These are phyloP conservation scores for Aspergillus bridgeri DNA, from an alignment of 495 filamentous ascomycete genomes.

Conservation along the genomic window DNA sequence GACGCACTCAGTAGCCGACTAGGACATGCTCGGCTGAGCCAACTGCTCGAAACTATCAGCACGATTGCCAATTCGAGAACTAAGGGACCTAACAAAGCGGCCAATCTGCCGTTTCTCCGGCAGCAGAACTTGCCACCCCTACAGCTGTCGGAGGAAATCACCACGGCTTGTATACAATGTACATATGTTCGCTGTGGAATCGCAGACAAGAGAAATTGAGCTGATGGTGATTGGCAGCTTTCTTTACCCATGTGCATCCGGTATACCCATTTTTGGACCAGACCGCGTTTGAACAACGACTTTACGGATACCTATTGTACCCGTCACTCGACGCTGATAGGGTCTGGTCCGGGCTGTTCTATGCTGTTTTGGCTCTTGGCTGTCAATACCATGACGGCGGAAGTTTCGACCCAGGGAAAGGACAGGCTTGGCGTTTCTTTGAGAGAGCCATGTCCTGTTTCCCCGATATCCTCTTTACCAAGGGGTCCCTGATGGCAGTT, in stretches of 20 bases:
- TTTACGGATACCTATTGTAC: not conserved
- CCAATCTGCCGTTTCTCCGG: not conserved
- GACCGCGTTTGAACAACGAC: constrained; percentile 8
- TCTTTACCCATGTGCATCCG: constrained; percentile 17
- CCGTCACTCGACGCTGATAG: constrained; percentile 5
- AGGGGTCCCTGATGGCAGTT: constrained; percentile 13
- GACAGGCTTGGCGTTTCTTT: constrained; percentile 18
- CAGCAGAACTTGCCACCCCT: not conserved
- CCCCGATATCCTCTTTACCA: constrained; percentile 10
- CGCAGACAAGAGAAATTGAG: not conserved
- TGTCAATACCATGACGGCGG: constrained; percentile 21
- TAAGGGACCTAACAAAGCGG: not conserved
- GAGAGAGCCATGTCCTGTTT: constrained; percentile 11
- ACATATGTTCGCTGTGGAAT: not conserved
- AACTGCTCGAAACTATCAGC: constrained; percentile 15
- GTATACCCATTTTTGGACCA: constrained; percentile 16
- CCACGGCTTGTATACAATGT: not conserved
- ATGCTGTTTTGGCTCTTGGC: constrained; percentile 20
- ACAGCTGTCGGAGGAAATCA: not conserved
- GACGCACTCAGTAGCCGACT: constrained; percentile 9
- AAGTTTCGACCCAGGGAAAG: constrained; percentile 15
- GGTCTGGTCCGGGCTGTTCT: constrained; percentile 16
- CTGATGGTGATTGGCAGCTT: constrained; percentile 2
- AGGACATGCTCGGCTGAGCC: constrained; percentile 15
- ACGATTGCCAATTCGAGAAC: constrained; percentile 10